These are phyloP conservation scores for Toxicodendron radicans DNA, from an alignment of 345 rosid genomes.

Conservation along the genomic window DNA sequence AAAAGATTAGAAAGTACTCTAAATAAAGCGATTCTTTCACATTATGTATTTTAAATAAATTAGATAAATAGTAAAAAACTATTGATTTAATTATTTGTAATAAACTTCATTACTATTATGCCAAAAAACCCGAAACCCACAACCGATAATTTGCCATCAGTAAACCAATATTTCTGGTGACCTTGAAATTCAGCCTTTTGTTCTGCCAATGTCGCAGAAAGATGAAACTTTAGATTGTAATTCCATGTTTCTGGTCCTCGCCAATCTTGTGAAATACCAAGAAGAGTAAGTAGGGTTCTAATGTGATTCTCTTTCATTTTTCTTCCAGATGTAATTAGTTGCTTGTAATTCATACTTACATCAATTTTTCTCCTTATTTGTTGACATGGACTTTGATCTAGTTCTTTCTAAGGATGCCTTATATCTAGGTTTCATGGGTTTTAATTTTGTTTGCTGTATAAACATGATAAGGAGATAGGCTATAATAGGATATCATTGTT, in stretches of 20 bases:
- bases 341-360: neutral
- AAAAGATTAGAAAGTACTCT: neutral
- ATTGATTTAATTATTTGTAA: too few relatives aligned
- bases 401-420: neutral
- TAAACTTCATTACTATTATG: neutral
- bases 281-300: neutral
- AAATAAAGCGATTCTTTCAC: neutral
- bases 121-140: too few relatives aligned
- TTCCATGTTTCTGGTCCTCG: neutral
- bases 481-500: neutral
- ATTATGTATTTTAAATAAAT: too few relatives aligned
- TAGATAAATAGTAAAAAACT: too few relatives aligned
- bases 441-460: neutral
- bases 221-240: neutral
- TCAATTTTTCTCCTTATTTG: neutral
- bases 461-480: neutral
- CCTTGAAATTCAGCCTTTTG: neutral
- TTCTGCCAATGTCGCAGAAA: neutral
- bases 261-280: slow-evolving; percentile 1
- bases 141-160: neutral
- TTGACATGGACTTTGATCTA: neutral
- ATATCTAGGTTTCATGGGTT: neutral
- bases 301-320: neutral
- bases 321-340: neutral
- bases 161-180: neutral